These are phyloP conservation scores for Cladophialophora chaetospira DNA, from an alignment of 2,329 filamentous ascomycete species.

Conservation along the genomic window DNA sequence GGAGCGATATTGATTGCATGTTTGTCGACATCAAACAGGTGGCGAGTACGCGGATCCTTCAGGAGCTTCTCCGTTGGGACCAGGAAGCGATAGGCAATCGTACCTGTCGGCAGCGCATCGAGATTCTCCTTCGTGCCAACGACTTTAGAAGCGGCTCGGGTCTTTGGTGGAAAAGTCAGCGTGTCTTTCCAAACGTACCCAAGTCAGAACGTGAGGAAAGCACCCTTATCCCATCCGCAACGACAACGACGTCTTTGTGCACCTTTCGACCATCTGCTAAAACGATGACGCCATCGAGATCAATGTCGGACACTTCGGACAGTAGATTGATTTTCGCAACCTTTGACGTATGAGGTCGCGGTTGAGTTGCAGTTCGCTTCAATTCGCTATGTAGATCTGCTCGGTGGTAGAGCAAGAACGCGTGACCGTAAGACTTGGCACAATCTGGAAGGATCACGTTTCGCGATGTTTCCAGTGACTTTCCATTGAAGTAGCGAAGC, in stretches of 20 bases:
- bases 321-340: conserved; percentile 28
- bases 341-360: conserved; percentile 7
- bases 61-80: conserved; percentile 38
- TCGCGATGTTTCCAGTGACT: conserved; percentile 1
- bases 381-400: conserved; percentile 44
- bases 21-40: conserved; percentile 32
- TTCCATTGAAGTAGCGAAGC: background rate
- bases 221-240: conserved; percentile 44
- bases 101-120: conserved; percentile 34
- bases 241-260: conserved; percentile 42
- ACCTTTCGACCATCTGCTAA: conserved; percentile 36
- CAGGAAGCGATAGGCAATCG: conserved; percentile 40
- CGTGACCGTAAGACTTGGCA: conserved; percentile 10
- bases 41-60: conserved; percentile 35
- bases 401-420: conserved; percentile 38
- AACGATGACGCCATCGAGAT: conserved; percentile 31
- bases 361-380: conserved; percentile 36
- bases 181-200: background rate
- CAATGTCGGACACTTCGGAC: conserved; percentile 32
- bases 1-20: conserved; percentile 14
- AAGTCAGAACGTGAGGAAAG: conserved; percentile 30
- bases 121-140: conserved; percentile 12
- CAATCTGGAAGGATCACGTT: background rate
- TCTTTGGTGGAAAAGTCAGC: background rate
- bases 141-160: conserved; percentile 28